phyloP scores from a whole-genome alignment of 805 yeast genomes.

The Hanseniaspora pseudoguilliermondii region DNA sequence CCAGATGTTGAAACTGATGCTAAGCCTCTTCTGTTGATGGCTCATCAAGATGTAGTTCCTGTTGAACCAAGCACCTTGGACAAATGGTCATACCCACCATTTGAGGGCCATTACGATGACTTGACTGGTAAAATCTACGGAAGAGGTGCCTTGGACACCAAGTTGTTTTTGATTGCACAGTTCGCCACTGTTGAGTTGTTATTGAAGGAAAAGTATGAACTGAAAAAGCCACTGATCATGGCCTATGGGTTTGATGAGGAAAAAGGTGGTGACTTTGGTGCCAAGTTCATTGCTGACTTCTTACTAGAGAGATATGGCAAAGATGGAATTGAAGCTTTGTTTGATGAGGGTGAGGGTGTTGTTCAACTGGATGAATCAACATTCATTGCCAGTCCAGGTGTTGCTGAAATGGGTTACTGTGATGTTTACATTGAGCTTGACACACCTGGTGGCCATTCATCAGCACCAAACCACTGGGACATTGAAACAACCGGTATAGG shows the following conservation, averaged over 20 bases:
- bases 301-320: conserved; percentile 44
- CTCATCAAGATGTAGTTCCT: conserved; percentile 72
- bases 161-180: conserved; percentile 46
- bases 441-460: conserved; percentile 46
- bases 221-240: conserved; percentile 45
- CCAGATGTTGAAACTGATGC: conserved; percentile 35
- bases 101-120: conserved; percentile 53
- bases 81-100: conserved; percentile 55
- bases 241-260: conserved; percentile 74
- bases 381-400: conserved; percentile 37
- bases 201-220: conserved; percentile 33
- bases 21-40: conserved; percentile 54
- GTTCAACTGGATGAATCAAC: conserved; percentile 30
- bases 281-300: conserved; percentile 34
- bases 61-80: conserved; percentile 40
- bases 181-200: conserved; percentile 45
- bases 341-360: conserved; percentile 52
- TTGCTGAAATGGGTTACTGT: conserved; percentile 47
- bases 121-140: conserved; percentile 40
- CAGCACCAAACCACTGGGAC: conserved; percentile 37
- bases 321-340: conserved; percentile 44
- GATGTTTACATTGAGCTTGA: conserved; percentile 27
- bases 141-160: conserved; percentile 59
- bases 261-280: conserved; percentile 51
- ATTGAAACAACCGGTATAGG: conserved; percentile 72